These are phyloP conservation scores for Chalaropsis thielavioides DNA, from an alignment of 2,329 filamentous ascomycete genomes.

Conservation along the genomic window DNA sequence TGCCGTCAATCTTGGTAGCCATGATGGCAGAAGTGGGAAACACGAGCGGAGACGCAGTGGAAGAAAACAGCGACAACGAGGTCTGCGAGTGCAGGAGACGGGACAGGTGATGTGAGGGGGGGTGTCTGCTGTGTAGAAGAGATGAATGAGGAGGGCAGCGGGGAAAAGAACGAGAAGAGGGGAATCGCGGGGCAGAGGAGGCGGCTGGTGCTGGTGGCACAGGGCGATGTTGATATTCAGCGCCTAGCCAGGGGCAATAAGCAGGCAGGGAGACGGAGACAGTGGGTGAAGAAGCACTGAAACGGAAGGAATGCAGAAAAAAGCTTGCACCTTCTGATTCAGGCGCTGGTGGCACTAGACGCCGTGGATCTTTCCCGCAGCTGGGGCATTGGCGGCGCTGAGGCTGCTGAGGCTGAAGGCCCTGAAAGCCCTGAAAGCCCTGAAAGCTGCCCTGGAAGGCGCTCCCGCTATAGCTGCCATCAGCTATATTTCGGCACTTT, in stretches of 20 bases:
- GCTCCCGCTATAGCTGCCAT: not conserved
- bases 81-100: not conserved
- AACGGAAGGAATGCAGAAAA: conserved; percentile 14
- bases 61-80: not conserved
- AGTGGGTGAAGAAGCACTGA: not conserved
- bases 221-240: not conserved
- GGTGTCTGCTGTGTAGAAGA: not conserved
- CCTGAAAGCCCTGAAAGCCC: not conserved
- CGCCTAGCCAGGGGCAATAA: not conserved
- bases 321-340: conserved; percentile 8
- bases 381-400: not conserved
- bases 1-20: conserved; percentile 93
- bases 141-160: not conserved
- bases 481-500: not conserved
- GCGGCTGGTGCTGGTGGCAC: not conserved
- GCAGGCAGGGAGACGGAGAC: not conserved
- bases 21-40: conserved; percentile 48
- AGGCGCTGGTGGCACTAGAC: not conserved
- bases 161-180: not conserved
- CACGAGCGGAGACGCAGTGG: not conserved
- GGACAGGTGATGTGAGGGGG: not conserved
- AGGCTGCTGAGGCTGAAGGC: not conserved
- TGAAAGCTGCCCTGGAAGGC: too few relatives aligned
- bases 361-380: not conserved
- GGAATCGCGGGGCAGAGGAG: conserved; percentile 3